Evolutionary conservation across 2,329 filamentous ascomycete genomes (phyloP).

Genomic region (Aspergillus chevalieri): DNA sequence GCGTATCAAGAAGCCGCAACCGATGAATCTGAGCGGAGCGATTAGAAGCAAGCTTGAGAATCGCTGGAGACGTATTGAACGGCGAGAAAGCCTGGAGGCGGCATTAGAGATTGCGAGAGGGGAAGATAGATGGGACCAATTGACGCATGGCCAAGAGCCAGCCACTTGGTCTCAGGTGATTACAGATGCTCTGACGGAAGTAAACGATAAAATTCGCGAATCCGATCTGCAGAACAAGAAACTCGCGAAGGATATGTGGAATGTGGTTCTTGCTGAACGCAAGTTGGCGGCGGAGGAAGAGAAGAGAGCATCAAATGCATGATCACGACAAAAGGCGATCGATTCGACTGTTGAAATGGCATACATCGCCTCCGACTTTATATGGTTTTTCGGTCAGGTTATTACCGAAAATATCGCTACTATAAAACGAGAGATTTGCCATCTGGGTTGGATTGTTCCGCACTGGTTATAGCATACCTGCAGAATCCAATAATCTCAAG

Average conservation of each 20-base stretch:
- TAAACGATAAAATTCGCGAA: slow-evolving; percentile 17
- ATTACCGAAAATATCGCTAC: too few species aligned
- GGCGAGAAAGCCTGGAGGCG: slow-evolving; percentile 24
- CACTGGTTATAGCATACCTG: too few species aligned
- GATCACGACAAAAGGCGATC: not conserved
- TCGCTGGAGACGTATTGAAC: slow-evolving; percentile 29
- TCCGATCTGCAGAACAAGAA: slow-evolving; percentile 22
- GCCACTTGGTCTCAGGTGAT: slow-evolving; percentile 21
- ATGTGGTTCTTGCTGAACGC: slow-evolving; percentile 1
- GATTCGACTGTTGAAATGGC: not conserved
- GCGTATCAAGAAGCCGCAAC: slow-evolving; percentile 41
- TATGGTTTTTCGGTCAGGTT: too few species aligned
- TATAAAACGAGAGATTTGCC: too few species aligned
- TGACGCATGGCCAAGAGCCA: slow-evolving; percentile 19
- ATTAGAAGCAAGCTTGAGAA: slow-evolving; percentile 30
- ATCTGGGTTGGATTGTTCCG: too few species aligned
- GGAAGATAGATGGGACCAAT: slow-evolving; percentile 38
- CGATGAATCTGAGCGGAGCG: slow-evolving; percentile 32
- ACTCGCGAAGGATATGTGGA: slow-evolving; percentile 8
- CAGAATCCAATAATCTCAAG: too few species aligned
- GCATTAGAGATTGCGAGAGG: slow-evolving; percentile 30
- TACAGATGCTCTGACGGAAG: slow-evolving; percentile 13
- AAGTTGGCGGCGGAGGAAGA: slow-evolving; percentile 6
- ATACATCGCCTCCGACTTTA: not conserved
- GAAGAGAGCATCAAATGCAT: slow-evolving; percentile 1